A percentile compares a stretch with the other conserved stretches of the same genome.
These are phyloP conservation scores for Suillus cothurnatus DNA, from an alignment of 768 basidiomycete genomes.

Conservation along the genomic window DNA sequence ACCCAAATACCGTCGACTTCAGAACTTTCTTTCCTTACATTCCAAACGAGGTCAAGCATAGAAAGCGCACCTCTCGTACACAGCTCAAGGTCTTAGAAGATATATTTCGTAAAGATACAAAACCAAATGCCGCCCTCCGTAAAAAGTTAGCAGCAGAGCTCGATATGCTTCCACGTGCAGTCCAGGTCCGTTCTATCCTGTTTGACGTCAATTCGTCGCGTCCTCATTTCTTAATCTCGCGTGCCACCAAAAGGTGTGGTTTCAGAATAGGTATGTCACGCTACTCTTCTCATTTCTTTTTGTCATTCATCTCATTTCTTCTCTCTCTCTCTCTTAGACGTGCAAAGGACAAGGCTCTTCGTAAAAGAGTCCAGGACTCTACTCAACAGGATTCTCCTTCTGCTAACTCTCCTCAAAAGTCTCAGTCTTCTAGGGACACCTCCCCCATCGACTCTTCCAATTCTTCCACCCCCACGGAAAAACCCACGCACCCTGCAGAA, in stretches of 20 bases:
- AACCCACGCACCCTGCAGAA: slow-evolving; percentile 32
- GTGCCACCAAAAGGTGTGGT: slow-evolving; percentile 69
- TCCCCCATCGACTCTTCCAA: slow-evolving; percentile 33
- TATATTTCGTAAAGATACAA: slow-evolving; percentile 86
- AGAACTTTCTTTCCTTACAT: slow-evolving; percentile 87
- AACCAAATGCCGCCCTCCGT: slow-evolving; percentile 82
- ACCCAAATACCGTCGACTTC: slow-evolving; percentile 71
- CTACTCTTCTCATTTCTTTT: slow-evolving; percentile 14
- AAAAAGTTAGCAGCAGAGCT: slow-evolving; percentile 81
- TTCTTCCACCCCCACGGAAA: slow-evolving; percentile 43
- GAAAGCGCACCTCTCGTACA: slow-evolving; percentile 83
- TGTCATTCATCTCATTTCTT: slow-evolving; percentile 1
- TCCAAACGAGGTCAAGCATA: slow-evolving; percentile 92
- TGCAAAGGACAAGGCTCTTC: slow-evolving; percentile 80
- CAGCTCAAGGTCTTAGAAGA: slow-evolving; percentile 91
- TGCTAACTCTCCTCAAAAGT: slow-evolving; percentile 8
- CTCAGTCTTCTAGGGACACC: slow-evolving; percentile 23
- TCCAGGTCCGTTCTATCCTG: slow-evolving; percentile 66
- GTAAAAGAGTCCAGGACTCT: slow-evolving; percentile 45
- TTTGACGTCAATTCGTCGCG: slow-evolving; percentile 14
- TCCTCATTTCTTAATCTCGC: slow-evolving; percentile 24
- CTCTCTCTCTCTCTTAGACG: slow-evolving; percentile 47
- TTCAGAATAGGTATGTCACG: slow-evolving; percentile 73
- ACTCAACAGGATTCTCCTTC: slow-evolving; percentile 23
- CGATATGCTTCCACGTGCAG: slow-evolving; percentile 91